Conservation (phyloP, 441 rosid species). For the Theobroma grandiflorum region DNA sequence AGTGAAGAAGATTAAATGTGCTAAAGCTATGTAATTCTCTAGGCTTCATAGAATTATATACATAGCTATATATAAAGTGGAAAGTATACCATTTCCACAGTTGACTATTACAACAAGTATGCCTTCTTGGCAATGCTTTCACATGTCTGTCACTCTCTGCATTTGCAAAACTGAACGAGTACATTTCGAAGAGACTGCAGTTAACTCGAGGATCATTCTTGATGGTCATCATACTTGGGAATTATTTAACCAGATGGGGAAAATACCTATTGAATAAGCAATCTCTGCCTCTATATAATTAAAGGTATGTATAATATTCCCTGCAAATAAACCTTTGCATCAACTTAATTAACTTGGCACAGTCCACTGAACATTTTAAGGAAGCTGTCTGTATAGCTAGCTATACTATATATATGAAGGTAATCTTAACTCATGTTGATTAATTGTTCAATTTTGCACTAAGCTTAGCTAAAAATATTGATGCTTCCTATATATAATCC, state of each 20-base stretch:
- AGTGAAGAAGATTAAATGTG: neutral
- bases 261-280: neutral
- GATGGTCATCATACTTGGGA: neutral
- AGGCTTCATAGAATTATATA: neutral
- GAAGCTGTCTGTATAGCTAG: neutral
- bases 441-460: neutral
- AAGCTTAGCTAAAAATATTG: neutral
- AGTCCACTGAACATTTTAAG: neutral
- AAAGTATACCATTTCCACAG: neutral
- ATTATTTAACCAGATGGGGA: neutral
- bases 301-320: neutral
- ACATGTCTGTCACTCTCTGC: constrained; percentile 12
- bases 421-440: neutral
- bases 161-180: neutral
- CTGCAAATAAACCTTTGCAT: neutral
- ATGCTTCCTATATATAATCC: neutral
- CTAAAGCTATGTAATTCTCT: neutral
- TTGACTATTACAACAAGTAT: neutral
- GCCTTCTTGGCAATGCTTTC: neutral
- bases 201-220: neutral
- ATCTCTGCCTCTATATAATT: neutral
- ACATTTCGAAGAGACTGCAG: neutral
- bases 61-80: neutral
- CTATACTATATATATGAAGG: neutral
- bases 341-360: neutral